These are phyloP conservation scores for Mycena filopes DNA, from an alignment of 768 basidiomycete species.

Conservation along the genomic window DNA sequence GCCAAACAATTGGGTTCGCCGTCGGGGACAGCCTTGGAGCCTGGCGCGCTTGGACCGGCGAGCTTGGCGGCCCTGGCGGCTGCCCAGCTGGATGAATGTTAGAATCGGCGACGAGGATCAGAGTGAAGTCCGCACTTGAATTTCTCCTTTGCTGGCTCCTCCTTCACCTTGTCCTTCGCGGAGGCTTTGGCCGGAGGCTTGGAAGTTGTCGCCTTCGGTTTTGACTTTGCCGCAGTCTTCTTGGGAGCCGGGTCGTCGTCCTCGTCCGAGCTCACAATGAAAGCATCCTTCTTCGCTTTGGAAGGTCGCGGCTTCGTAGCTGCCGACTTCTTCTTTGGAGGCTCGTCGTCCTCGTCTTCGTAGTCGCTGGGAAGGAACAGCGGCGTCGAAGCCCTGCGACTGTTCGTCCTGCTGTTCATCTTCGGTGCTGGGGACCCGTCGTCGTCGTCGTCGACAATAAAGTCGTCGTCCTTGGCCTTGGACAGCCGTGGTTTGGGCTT, in stretches of 20 bases:
- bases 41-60: constrained; percentile 71
- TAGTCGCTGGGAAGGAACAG: constrained; percentile 33
- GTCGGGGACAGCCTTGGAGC: constrained; percentile 78
- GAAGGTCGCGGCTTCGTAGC: constrained; percentile 32
- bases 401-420: constrained; percentile 35
- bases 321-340: constrained; percentile 41
- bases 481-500: constrained; percentile 25
- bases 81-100: constrained; percentile 50
- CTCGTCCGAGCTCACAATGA: constrained; percentile 42
- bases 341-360: constrained; percentile 40
- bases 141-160: constrained; percentile 25
- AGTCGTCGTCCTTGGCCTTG: constrained; percentile 21
- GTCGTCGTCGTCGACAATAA: constrained; percentile 31
- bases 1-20: constrained; percentile 79
- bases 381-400: constrained; percentile 15
- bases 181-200: constrained; percentile 26
- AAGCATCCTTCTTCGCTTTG: constrained; percentile 42
- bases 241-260: constrained; percentile 38
- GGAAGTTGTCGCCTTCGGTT: constrained; percentile 19
- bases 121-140: constrained; percentile 36
- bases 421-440: constrained; percentile 42
- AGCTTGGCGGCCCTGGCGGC: constrained; percentile 69
- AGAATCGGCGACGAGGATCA: background rate
- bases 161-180: constrained; percentile 32
- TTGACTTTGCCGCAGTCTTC: constrained; percentile 29